Evolutionary conservation across 78 protist species (phyloP), one percentile per base, ranked within the genome.

Genomic region (Ministeria vibrans): DNA sequence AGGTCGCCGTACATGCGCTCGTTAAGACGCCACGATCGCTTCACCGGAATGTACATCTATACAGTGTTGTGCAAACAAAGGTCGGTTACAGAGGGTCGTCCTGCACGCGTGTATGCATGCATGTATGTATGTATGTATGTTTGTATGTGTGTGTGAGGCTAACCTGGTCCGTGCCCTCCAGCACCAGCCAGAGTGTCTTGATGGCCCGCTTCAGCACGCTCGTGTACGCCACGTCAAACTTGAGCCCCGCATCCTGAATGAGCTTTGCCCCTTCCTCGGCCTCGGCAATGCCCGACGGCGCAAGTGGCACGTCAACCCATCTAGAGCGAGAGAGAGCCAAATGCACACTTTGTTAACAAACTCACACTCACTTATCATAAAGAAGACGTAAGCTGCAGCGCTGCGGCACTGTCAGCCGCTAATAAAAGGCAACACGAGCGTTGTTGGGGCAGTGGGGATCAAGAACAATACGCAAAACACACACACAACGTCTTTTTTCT

Each of bases 1-100:
- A 93, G 94, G 36, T 84, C 93, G 63, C 98, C 98, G 75, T 95
- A 95, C 85, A 82, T 84, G 32, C 98, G 77, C 91, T 95, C 98
- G 88, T 95, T 95, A 39, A 95, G 86, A 41, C 95, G 80, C 96
- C 95, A 95, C 34, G 51, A 23, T 32, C 78, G 38, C 27, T 4
- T 32, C 28, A 92, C 91, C 18, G 30, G 5, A 11, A 59, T 59
- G 25, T 25, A 59, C 59, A 20, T 18, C 59, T 51, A 18, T 51
- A 11, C 59, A 20, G n/a, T 20, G 18, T 20, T 18, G 59, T 11
- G n/a, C 11, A 51, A 51, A 18, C 59, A 18, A 51, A 11, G 59
- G 59, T 11, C 59, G 18, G 59, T 11, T 18, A 11, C 11, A 51
- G 59, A 51, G 18, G 18, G 59, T 51, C 11, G 18, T 11, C 18